phyloP scores from a whole-genome alignment of 768 basidiomycete genomes.

The Tulasnella sp. region DNA sequence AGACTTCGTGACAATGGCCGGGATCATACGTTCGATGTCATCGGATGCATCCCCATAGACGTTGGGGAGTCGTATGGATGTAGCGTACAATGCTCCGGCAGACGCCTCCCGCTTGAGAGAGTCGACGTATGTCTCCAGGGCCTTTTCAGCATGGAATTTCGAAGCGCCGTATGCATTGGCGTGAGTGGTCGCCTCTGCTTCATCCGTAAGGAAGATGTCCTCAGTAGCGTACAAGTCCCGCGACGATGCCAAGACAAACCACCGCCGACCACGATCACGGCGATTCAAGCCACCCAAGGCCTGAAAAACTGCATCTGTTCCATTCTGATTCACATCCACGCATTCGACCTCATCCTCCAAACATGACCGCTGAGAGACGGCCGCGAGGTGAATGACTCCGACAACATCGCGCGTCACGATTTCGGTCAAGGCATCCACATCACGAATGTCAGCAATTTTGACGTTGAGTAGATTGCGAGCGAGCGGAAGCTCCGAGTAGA shows the following conservation, averaged over 20 bases:
- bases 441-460: conserved; percentile 20
- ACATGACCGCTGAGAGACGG: conserved; percentile 21
- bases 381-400: conserved; percentile 21
- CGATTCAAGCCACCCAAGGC: conserved; percentile 2
- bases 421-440: conserved; percentile 5
- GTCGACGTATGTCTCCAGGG: conserved; percentile 15
- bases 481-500: conserved; percentile 6
- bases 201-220: conserved; percentile 16
- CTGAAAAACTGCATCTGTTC: conserved; percentile 20
- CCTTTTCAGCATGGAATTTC: conserved; percentile 22
- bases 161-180: conserved; percentile 24
- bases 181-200: conserved; percentile 18
- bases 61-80: conserved; percentile 24
- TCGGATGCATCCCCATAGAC: conserved; percentile 26
- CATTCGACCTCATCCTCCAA: conserved; percentile 23
- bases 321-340: conserved; percentile 22
- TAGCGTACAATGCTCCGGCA: conserved; percentile 8
- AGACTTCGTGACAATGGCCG: conserved; percentile 23
- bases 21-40: conserved; percentile 24
- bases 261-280: conserved; percentile 20
- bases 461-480: conserved; percentile 16
- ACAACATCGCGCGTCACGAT: conserved; percentile 19
- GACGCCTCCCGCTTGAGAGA: not conserved
- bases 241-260: conserved; percentile 25
- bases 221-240: conserved; percentile 24